Conservation (phyloP, 495 filamentous ascomycete genomes). For the Achaetomiella virescens region DNA sequence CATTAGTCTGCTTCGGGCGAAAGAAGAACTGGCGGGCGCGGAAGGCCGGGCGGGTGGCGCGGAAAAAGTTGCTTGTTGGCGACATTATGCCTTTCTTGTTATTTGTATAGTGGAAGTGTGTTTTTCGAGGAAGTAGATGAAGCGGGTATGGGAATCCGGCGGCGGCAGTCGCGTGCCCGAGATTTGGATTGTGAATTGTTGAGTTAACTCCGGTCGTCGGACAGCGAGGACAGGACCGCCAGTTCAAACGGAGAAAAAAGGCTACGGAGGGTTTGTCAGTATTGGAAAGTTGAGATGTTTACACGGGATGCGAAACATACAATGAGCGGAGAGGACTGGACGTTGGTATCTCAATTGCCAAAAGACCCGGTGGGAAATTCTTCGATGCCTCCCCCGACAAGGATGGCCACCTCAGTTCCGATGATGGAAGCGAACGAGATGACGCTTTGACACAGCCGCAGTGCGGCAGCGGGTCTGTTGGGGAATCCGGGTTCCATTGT, state of each 20-base stretch:
- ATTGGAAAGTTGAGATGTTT: neutral
- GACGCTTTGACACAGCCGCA: constrained; percentile 4
- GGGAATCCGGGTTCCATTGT: constrained; percentile 1
- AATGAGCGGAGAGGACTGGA: constrained; percentile 8
- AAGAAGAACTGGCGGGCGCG: constrained; percentile 43
- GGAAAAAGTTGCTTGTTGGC: constrained; percentile 35
- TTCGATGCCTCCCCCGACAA: neutral
- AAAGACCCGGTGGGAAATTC: constrained; percentile 1
- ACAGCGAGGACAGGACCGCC: neutral
- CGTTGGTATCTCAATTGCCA: neutral
- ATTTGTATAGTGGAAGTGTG: neutral
- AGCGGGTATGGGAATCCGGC: neutral
- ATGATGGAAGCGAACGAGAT: neutral
- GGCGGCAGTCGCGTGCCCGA: neutral
- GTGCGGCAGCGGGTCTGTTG: neutral
- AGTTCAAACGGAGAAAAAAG: neutral
- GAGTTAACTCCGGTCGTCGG: constrained; percentile 9
- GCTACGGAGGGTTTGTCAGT: constrained; percentile 2
- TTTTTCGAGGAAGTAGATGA: neutral
- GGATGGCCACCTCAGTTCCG: constrained; percentile 5
- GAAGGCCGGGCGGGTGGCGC: constrained; percentile 47
- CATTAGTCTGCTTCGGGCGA: constrained; percentile 47
- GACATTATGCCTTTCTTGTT: constrained; percentile 20
- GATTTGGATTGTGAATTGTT: too few relatives aligned
- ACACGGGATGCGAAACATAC: neutral